Percentiles rank a stretch among this genome's conserved stretches.
These are phyloP conservation scores for Phytophthora lateralis DNA, from an alignment of 352 stramenopile species.

Conservation along the genomic window DNA sequence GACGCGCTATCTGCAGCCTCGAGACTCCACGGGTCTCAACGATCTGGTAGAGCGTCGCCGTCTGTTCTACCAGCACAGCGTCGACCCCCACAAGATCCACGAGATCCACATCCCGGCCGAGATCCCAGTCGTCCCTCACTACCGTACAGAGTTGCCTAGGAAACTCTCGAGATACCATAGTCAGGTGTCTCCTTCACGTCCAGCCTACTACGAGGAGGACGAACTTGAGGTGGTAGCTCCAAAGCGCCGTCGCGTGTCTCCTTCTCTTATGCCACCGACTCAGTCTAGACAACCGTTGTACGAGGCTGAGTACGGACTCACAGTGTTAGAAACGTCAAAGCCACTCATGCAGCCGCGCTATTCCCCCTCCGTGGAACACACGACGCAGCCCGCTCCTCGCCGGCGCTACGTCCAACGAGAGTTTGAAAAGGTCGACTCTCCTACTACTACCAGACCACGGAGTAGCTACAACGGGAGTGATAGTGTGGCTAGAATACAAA, in stretches of 20 bases:
- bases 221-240: conserved; percentile 2
- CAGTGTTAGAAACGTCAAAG: conserved; percentile 23
- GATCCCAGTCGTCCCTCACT: background rate
- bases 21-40: no score
- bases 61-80: conserved; percentile 18
- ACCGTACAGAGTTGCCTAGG: conserved; percentile 7
- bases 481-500: background rate
- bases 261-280: background rate
- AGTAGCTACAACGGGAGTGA: conserved; percentile 10
- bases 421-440: background rate
- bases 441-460: background rate
- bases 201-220: conserved; percentile 11
- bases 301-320: conserved; percentile 19
- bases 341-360: conserved; percentile 6
- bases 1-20: background rate
- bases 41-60: conserved; percentile 7
- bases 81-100: conserved; percentile 23
- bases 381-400: conserved; percentile 2
- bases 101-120: conserved; percentile 21
- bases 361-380: background rate
- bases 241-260: background rate
- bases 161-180: conserved; percentile 5
- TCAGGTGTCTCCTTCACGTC: conserved; percentile 2
- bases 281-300: conserved; percentile 13
- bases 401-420: conserved; percentile 8